Base-by-base conservation (phyloP, 2,329 filamentous ascomycete genomes). In the Claviceps spartinae region DNA sequence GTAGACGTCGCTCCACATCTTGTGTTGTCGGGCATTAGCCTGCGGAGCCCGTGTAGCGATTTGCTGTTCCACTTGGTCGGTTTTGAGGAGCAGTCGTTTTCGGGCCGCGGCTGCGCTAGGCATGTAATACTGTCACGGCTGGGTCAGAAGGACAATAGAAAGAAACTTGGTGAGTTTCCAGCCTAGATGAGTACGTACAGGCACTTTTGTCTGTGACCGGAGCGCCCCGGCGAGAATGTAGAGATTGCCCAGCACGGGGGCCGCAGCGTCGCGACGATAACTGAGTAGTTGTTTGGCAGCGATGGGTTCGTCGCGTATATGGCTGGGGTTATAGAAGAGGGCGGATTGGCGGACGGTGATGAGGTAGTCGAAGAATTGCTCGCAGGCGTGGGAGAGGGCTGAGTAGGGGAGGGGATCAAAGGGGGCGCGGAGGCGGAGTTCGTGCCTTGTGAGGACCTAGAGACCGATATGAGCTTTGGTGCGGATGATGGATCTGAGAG, bases 361-460 rank as follows among this genome's bases (percentile, higher is more conserved):
- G 52, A 80, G 69, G 54, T 79, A 74, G 55, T 81, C 78, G 56
- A 81, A 79, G 66, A 81, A 80, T 4, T 70, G 69, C 60, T 81
- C 78, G 51, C 74, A 78, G 6, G 71, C 68, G 55, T 75, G 72
- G 47, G 78, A 75, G 5, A 81, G 71, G 14, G 71, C 76, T 2
- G 72, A 74, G 61, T 80, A 81, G 0, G 77, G 76, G 1, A 76
- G 63, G 1, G 76, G 73, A 52, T 81, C 70, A 56, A 81, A 81
- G 1, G 76, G 75, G 1, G 71, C 77, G 22, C 78, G 73, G 38
- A 81, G 69, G 2, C 78, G 76, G 55, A 79, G 72, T 58, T 82
- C 78, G 57, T 82, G 78, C 18, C 75, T 72, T 0, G 78, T 79
- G 55, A 81, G 68, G 38, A 69, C 67, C 69, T 71, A 24, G 42